Base-by-base conservation (phyloP, 2,329 filamentous ascomycete species). In the Mycosphaerella sp. region DNA sequence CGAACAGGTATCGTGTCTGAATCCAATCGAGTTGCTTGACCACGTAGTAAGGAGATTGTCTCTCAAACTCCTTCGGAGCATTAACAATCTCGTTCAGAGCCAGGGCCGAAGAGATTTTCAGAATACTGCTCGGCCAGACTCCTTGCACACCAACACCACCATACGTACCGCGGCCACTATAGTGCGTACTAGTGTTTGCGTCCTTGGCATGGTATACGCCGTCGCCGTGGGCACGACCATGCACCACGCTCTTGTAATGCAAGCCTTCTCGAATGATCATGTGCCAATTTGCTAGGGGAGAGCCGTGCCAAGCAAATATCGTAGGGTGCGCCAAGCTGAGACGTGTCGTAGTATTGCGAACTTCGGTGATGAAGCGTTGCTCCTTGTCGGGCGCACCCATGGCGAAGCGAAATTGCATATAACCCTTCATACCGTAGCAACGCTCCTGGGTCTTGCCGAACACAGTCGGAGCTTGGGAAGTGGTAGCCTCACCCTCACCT, bases 341-440 rank as follows among this genome's bases (percentile, higher is more conserved):
- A 5, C 71, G 65, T 13, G 61, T 51, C 2, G 69, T 66, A 18
- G 75, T 74, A 4, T 70, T 63, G 34, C 74, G 72, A 2, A 93
- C 74, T 12, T 83, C 80, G 17, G 80, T 68, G 6, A 82, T 71
- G 64, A 96, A 95, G 1, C 80, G 76, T 30, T 84, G 75, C 65
- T 96, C 90, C 62, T 90, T 94, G 62, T 95, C 88, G 0, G 89
- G 89, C 0, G 88, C 85, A 7, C 89, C 90, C 73, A 95, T 91
- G 0, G 86, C 84, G 60, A 96, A 89, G 25, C 87, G 80, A 62
- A 95, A 96, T 66, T 95, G 89, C 50, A 87, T 74, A 77, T 83
- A 91, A 2, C 70, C 73, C 0, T 74, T 62, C 71, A 91, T 81
- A 0, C 84, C 84, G 18, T 71, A 72, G 2, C 93, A 76, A 73